A percentile compares a stretch with the other conserved stretches of the same genome.
Conservation (phyloP, 768 basidiomycete genomes). For the Kwoniella pini region DNA sequence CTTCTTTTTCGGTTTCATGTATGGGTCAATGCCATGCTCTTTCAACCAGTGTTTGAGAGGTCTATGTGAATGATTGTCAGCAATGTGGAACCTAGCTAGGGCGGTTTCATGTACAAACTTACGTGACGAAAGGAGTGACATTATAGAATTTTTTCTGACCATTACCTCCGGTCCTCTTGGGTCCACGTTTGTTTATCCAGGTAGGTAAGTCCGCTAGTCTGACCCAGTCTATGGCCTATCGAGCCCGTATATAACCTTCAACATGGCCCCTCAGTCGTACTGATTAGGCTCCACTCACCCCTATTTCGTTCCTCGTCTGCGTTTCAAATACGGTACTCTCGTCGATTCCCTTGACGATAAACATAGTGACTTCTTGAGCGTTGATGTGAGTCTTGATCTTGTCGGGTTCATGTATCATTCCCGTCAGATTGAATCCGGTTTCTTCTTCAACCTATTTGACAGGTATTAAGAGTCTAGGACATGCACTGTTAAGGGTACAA, state of each 20-base stretch:
- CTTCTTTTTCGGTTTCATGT: slow-evolving; percentile 33
- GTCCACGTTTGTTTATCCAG: slow-evolving; percentile 71
- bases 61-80: slow-evolving; percentile 14
- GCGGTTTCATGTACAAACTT: slow-evolving; percentile 16
- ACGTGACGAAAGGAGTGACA: slow-evolving; percentile 84
- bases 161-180: slow-evolving; percentile 52
- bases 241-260: slow-evolving; percentile 2
- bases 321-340: slow-evolving; percentile 89
- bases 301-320: slow-evolving; percentile 96
- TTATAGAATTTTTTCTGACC: slow-evolving; percentile 80
- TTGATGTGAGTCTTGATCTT: slow-evolving; percentile 82
- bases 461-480: background rate
- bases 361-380: slow-evolving; percentile 88
- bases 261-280: background rate
- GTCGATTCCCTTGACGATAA: slow-evolving; percentile 81
- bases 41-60: slow-evolving; percentile 45
- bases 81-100: background rate
- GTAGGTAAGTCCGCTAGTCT: slow-evolving; percentile 82
- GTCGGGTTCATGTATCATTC: slow-evolving; percentile 58
- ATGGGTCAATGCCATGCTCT: slow-evolving; percentile 31
- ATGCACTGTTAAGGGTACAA: no score
- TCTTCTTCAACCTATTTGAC: slow-evolving; percentile 81
- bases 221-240: slow-evolving; percentile 96
- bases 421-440: slow-evolving; percentile 77
- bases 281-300: slow-evolving; percentile 61